Evolutionary conservation across 208 protist genomes (phyloP).

Genomic region (Tetramitus jugosus): DNA sequence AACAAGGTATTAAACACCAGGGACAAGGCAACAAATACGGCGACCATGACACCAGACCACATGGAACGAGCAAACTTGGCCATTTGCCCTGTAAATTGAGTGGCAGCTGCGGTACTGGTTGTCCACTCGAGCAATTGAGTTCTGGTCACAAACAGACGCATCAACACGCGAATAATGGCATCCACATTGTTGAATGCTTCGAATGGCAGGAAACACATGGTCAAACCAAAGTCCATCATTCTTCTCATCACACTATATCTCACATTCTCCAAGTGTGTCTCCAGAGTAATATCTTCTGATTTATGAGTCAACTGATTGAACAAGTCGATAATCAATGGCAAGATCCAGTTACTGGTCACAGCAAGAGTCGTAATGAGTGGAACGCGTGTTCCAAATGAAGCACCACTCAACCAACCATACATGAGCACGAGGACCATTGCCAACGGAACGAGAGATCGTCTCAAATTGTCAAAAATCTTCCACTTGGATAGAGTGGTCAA

Average conservation of each 20-base stretch:
- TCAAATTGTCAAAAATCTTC: slow-evolving; percentile 24
- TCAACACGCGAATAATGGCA: slow-evolving; percentile 3
- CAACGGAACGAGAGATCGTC: not conserved
- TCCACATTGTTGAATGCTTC: slow-evolving; percentile 20
- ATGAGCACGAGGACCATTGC: not conserved
- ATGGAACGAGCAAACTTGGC: not conserved
- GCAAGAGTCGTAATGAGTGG: not conserved
- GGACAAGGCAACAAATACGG: not conserved
- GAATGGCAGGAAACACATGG: not conserved
- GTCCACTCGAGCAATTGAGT: slow-evolving; percentile 13
- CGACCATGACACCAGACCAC: not conserved
- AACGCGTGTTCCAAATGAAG: not conserved
- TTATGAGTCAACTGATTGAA: not conserved
- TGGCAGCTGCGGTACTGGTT: not conserved
- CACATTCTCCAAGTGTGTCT: not conserved
- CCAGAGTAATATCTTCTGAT: not conserved
- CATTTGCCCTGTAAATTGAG: not conserved
- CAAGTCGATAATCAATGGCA: not conserved
- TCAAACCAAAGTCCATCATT: not conserved
- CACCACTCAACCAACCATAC: not conserved
- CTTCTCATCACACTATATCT: not conserved
- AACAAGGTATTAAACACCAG: not conserved
- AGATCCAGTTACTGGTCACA: not conserved
- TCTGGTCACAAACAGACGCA: not conserved
- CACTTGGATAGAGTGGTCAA: not conserved